Percentiles rank a stretch among this genome's conserved stretches.
phyloP scores from a whole-genome alignment of 768 basidiomycete species.

The Termitomyces sp. region DNA sequence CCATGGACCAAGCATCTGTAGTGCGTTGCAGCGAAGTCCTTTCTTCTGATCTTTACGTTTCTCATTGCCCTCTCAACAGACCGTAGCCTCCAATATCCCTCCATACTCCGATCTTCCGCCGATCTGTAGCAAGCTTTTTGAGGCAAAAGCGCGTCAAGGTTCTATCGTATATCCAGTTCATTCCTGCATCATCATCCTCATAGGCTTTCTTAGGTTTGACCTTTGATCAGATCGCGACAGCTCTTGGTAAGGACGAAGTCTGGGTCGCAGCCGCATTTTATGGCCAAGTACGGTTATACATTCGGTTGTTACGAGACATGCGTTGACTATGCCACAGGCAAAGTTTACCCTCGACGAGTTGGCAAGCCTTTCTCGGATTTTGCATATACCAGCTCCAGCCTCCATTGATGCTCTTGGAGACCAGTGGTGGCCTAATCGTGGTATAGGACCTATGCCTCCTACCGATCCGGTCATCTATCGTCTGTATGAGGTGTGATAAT shows the following conservation, averaged over 20 bases:
- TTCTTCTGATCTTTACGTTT: neutral
- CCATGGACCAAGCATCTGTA: conserved; percentile 34
- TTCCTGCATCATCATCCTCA: neutral
- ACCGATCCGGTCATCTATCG: conserved; percentile 81
- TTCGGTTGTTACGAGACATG: neutral
- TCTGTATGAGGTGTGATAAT: conserved; percentile 64
- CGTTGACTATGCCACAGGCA: conserved; percentile 41
- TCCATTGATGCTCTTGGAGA: conserved; percentile 50
- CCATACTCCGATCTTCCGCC: conserved; percentile 55
- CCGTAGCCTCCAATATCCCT: conserved; percentile 38
- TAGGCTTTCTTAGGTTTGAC: conserved; percentile 46
- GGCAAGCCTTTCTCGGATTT: conserved; percentile 43
- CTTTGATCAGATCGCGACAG: conserved; percentile 67
- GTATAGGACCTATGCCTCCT: conserved; percentile 68
- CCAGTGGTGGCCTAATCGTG: conserved; percentile 77
- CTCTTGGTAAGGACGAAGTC: conserved; percentile 71
- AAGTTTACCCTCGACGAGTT: conserved; percentile 66
- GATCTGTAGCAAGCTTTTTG: conserved; percentile 49
- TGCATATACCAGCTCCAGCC: conserved; percentile 43
- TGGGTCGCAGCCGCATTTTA: conserved; percentile 85
- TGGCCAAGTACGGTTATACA: conserved; percentile 52
- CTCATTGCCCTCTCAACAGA: conserved; percentile 24
- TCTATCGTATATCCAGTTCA: neutral
- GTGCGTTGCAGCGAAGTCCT: conserved; percentile 10
- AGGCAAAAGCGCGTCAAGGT: conserved; percentile 71